Evolutionary conservation across 345 rosid species (phyloP).

Genomic region (Heritiera littoralis): DNA sequence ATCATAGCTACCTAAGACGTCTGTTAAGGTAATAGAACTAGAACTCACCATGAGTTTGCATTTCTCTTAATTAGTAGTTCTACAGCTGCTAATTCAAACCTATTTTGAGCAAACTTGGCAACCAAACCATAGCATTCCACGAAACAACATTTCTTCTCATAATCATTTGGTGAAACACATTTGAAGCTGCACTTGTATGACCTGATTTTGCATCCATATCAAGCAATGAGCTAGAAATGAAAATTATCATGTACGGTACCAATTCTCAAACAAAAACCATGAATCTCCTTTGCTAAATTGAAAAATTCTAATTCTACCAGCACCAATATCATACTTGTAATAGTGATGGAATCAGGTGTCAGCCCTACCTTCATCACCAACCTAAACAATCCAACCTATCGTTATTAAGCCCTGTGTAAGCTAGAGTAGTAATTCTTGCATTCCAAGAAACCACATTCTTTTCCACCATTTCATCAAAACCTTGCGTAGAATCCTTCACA

Average conservation of each 20-base stretch:
- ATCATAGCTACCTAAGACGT: no score
- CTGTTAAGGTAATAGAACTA: slow-evolving; percentile 41
- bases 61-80: slow-evolving; percentile 37
- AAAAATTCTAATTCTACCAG: slow-evolving; percentile 39
- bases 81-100: slow-evolving; percentile 36
- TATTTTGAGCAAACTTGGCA: slow-evolving; percentile 49
- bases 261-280: slow-evolving; percentile 43
- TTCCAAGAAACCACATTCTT: slow-evolving; percentile 54
- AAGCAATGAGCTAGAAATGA: slow-evolving; percentile 49
- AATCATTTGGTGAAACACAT: slow-evolving; percentile 38
- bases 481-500: slow-evolving; percentile 31
- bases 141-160: slow-evolving; percentile 30
- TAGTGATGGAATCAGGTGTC: slow-evolving; percentile 43
- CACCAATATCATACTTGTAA: slow-evolving; percentile 18
- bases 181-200: slow-evolving; percentile 22
- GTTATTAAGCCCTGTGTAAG: slow-evolving; percentile 24
- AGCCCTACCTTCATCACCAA: slow-evolving; percentile 35
- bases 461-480: slow-evolving; percentile 41
- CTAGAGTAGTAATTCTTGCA: slow-evolving; percentile 38
- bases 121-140: slow-evolving; percentile 52
- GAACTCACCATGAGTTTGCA: slow-evolving; percentile 42
- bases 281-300: slow-evolving; percentile 44
- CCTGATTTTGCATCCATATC: slow-evolving; percentile 55
- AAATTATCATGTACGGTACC: slow-evolving; percentile 42
- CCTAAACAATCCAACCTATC: slow-evolving; percentile 43